Evolutionary conservation across 1,284 basidiomycete genomes (phyloP).

Genomic region (Ustilago tritici): DNA sequence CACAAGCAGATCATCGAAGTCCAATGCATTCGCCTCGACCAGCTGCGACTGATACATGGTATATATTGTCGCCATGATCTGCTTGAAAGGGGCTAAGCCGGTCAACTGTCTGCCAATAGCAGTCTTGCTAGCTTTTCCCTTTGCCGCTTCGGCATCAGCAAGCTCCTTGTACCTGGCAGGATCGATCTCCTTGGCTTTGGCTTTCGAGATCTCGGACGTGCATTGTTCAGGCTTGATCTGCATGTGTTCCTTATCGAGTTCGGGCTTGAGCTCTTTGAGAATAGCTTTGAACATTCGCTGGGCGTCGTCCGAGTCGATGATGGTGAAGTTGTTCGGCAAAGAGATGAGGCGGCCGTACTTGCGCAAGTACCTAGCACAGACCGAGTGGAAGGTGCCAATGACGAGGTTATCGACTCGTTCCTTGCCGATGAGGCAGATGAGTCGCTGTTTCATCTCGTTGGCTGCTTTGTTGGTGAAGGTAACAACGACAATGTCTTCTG

Average conservation of each 20-base stretch:
- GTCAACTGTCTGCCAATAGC: conserved; percentile 24
- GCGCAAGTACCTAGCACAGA: conserved; percentile 80
- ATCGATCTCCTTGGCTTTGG: conserved; percentile 78
- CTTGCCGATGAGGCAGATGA: conserved; percentile 80
- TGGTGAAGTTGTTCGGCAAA: conserved; percentile 81
- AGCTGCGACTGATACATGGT: conserved; percentile 79
- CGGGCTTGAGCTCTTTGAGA: conserved; percentile 75
- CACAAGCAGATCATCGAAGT: conserved; percentile 89
- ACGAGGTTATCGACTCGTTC: conserved; percentile 76
- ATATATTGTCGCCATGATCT: conserved; percentile 73
- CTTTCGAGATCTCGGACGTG: conserved; percentile 80
- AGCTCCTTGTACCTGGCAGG: conserved; percentile 29
- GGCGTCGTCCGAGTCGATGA: conserved; percentile 83
- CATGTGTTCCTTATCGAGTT: conserved; percentile 72
- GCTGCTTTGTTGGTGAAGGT: conserved; percentile 82
- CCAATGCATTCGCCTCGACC: conserved; percentile 78
- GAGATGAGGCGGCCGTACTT: conserved; percentile 77
- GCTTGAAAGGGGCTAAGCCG: conserved; percentile 31
- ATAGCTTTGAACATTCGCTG: conserved; percentile 79
- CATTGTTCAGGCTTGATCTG: conserved; percentile 76
- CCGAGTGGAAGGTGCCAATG: conserved; percentile 82
- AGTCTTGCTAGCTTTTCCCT: conserved; percentile 15
- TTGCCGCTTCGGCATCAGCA: conserved; percentile 34
- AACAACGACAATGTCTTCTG: conserved; percentile 66
- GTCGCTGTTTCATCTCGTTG: conserved; percentile 84